phyloP scores from a whole-genome alignment of 495 filamentous ascomycete genomes.

The Penicillium alfredii region DNA sequence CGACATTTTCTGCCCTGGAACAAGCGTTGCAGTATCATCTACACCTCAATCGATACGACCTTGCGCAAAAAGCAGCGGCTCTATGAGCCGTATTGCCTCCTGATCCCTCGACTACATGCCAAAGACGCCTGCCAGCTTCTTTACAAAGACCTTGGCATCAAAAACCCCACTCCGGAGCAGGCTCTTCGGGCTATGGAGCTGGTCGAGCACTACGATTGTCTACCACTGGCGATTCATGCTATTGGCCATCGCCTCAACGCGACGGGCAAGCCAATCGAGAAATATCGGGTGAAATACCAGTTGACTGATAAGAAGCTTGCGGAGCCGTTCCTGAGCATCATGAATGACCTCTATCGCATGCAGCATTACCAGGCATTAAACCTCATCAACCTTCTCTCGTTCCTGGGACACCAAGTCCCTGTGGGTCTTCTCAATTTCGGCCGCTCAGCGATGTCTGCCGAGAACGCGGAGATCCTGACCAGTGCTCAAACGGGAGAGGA shows the following conservation, averaged over 20 bases:
- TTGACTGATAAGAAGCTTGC: constrained; percentile 61
- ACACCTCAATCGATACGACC: constrained; percentile 65
- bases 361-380: constrained; percentile 59
- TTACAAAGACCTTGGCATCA: constrained; percentile 50
- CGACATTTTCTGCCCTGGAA: constrained; percentile 65
- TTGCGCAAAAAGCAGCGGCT: constrained; percentile 62
- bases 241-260: constrained; percentile 69
- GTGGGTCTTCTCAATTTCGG: constrained; percentile 69
- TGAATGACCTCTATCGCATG: constrained; percentile 60
- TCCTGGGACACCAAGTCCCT: constrained; percentile 68
- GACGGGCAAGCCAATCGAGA: constrained; percentile 62
- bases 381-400: constrained; percentile 67
- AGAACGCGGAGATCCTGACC: constrained; percentile 44
- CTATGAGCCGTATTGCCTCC: constrained; percentile 68
- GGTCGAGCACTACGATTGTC: constrained; percentile 61
- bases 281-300: constrained; percentile 62
- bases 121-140: constrained; percentile 55
- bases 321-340: constrained; percentile 63
- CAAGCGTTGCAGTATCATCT: constrained; percentile 64
- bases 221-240: constrained; percentile 75
- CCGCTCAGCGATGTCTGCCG: constrained; percentile 48
- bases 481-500: constrained; percentile 46
- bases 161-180: constrained; percentile 49
- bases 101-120: constrained; percentile 52
- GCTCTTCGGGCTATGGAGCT: constrained; percentile 55